A percentile compares a stretch with the other conserved stretches of the same genome.
Conservation (phyloP, 2,329 filamentous ascomycete species). For the Aspergillus persii region DNA sequence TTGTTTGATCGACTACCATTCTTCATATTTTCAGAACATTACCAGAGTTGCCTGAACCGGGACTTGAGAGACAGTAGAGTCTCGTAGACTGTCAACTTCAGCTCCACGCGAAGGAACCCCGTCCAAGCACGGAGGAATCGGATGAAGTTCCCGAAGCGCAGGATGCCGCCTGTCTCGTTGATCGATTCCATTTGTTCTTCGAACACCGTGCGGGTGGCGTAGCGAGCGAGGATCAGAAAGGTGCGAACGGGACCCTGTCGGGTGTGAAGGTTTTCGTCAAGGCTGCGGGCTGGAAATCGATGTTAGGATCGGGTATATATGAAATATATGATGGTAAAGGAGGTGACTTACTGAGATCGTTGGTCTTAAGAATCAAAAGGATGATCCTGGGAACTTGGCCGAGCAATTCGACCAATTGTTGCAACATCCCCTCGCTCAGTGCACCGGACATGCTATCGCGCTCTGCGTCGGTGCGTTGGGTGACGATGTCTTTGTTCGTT, state of each 20-base stretch:
- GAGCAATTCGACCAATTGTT: constrained; percentile 82
- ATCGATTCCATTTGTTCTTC: constrained; percentile 57
- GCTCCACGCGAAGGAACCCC: constrained; percentile 54
- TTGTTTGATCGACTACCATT: not conserved
- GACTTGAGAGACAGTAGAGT: constrained; percentile 53
- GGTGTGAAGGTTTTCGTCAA: constrained; percentile 76
- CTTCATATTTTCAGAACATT: not conserved
- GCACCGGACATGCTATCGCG: constrained; percentile 83
- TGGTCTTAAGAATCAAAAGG: constrained; percentile 93
- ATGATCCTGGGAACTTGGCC: constrained; percentile 89
- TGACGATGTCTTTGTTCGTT: constrained; percentile 54
- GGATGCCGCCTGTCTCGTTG: constrained; percentile 47
- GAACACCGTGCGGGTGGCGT: constrained; percentile 62
- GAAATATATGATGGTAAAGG: not conserved
- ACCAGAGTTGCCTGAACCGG: constrained; percentile 43
- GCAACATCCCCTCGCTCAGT: constrained; percentile 82
- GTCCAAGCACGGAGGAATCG: constrained; percentile 53
- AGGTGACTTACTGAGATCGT: constrained; percentile 70
- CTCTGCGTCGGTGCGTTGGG: constrained; percentile 68
- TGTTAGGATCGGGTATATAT: not conserved
- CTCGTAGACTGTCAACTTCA: constrained; percentile 60
- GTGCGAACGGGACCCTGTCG: constrained; percentile 58
- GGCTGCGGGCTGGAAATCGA: constrained; percentile 61
- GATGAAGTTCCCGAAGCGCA: constrained; percentile 54
- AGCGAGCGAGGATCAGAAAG: constrained; percentile 64